Percentiles rank a stretch among this genome's conserved stretches.
These are phyloP conservation scores for Phytophthora uliginosa DNA, from an alignment of 352 stramenopile genomes.

Conservation along the genomic window DNA sequence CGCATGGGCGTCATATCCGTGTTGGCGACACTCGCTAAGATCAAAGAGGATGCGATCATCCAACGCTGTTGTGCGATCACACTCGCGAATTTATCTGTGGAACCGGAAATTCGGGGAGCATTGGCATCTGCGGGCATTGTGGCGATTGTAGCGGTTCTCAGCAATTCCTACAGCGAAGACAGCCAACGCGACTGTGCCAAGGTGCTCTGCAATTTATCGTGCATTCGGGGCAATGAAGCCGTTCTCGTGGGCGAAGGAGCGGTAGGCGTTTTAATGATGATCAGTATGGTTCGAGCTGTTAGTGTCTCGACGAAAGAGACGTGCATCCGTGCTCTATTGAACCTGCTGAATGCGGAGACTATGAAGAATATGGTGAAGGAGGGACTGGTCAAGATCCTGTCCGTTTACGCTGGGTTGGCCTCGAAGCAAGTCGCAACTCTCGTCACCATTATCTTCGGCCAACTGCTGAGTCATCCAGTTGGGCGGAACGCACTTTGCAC, in stretches of 20 bases:
- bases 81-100: constrained; percentile 71
- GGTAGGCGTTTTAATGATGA: constrained; percentile 81
- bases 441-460: constrained; percentile 66
- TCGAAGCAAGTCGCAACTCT: constrained; percentile 40
- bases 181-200: constrained; percentile 80
- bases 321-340: constrained; percentile 71
- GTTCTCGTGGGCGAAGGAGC: constrained; percentile 67
- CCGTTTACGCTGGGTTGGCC: constrained; percentile 48
- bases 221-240: constrained; percentile 54
- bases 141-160: constrained; percentile 62
- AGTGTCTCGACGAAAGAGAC: constrained; percentile 73
- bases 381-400: constrained; percentile 76
- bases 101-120: constrained; percentile 55
- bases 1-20: constrained; percentile 62
- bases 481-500: constrained; percentile 56
- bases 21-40: constrained; percentile 63
- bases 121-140: constrained; percentile 64
- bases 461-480: constrained; percentile 56
- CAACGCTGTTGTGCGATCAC: constrained; percentile 79
- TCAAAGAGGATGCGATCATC: constrained; percentile 57
- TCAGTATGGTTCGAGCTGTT: constrained; percentile 79
- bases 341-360: constrained; percentile 70
- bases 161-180: constrained; percentile 88
- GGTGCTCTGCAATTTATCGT: constrained; percentile 81
- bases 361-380: constrained; percentile 74